phyloP scores from a whole-genome alignment of 2,329 filamentous ascomycete genomes.

The Aspergillus sp. region DNA sequence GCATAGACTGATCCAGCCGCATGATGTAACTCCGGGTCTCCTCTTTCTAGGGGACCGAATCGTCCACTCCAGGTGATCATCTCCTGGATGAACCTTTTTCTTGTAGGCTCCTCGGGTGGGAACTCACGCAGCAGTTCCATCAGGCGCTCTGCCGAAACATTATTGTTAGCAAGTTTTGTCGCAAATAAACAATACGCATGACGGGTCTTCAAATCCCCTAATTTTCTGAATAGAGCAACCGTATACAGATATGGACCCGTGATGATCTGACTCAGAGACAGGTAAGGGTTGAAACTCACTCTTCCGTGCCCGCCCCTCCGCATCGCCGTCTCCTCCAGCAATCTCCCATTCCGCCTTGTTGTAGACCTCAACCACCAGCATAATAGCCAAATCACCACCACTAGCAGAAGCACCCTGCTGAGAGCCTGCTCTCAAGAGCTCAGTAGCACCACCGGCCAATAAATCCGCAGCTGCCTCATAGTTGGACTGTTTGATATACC shows the following conservation, averaged over 20 bases:
- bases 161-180: constrained; percentile 2
- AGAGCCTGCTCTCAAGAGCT: constrained; percentile 57
- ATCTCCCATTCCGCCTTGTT: constrained; percentile 72
- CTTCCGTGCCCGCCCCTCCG: constrained; percentile 61
- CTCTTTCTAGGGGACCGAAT: constrained; percentile 80
- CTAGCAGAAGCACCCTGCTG: constrained; percentile 91
- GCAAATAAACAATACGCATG: no score
- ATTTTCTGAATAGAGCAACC: neutral
- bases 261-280: no score
- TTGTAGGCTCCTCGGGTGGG: constrained; percentile 74
- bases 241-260: neutral
- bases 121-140: constrained; percentile 78
- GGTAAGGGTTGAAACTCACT: constrained; percentile 17
- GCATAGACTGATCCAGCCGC: constrained; percentile 83
- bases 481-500: constrained; percentile 84
- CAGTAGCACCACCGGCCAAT: constrained; percentile 75
- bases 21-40: constrained; percentile 92
- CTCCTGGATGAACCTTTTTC: constrained; percentile 87
- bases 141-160: constrained; percentile 48
- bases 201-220: no score
- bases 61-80: constrained; percentile 84
- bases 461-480: constrained; percentile 84
- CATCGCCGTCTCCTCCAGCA: constrained; percentile 51
- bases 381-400: constrained; percentile 81
- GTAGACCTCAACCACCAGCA: constrained; percentile 87